Percentiles rank a stretch among this genome's conserved stretches.
Conservation (phyloP, 164 flowering plant genomes). For the Brasenia schreberi region DNA sequence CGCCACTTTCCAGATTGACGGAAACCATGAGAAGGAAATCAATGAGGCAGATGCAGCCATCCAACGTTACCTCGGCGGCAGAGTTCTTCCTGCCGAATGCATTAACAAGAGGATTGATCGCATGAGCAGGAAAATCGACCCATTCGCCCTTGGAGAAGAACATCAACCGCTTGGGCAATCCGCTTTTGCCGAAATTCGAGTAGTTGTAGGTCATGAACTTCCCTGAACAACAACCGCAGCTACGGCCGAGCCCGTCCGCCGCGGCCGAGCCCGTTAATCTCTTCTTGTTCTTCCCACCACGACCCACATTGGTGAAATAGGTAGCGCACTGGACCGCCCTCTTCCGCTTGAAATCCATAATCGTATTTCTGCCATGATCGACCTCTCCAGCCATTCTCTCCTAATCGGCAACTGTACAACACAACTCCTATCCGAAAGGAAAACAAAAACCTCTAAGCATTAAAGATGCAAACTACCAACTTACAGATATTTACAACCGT, state of each 20-base stretch:
- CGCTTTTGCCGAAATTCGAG: conserved; percentile 9
- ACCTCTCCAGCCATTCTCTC: background rate
- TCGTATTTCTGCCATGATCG: background rate
- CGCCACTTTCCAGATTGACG: conserved; percentile 8
- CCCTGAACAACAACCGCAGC: background rate
- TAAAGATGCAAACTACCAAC: background rate
- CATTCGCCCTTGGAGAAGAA: conserved; percentile 12
- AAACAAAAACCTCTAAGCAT: background rate
- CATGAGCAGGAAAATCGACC: conserved; percentile 11
- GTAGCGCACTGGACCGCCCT: conserved; percentile 1
- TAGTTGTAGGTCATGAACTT: conserved; percentile 6
- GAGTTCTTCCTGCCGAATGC: conserved; percentile 8
- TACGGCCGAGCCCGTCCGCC: background rate
- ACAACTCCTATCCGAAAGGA: background rate
- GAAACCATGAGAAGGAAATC: conserved; percentile 13
- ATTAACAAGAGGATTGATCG: conserved; percentile 2
- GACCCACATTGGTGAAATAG: background rate
- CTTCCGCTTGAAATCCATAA: conserved; percentile 3
- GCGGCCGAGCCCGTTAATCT: background rate
- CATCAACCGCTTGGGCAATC: conserved; percentile 11
- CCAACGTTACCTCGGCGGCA: conserved; percentile 6
- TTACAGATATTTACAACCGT: background rate
- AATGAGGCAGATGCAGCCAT: background rate
- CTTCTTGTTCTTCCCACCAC: background rate
- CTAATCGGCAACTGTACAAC: background rate